phyloP scores from a whole-genome alignment of 2,329 filamentous ascomycete species.

The Colletotrichum shisoi region DNA sequence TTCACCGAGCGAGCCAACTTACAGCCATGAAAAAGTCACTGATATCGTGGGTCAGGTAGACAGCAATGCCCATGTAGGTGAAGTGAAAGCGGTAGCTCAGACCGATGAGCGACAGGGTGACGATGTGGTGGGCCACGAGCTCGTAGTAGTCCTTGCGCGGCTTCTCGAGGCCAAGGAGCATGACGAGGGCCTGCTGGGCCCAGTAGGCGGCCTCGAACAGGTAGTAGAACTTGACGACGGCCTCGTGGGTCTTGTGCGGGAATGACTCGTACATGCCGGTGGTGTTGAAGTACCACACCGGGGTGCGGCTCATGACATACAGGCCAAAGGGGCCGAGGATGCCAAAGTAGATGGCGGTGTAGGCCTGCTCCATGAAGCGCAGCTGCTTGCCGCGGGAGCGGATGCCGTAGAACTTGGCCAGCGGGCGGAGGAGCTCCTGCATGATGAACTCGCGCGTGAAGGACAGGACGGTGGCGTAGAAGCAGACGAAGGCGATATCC shows the following conservation, averaged over 20 bases:
- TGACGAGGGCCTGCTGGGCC: constrained; percentile 75
- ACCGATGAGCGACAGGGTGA: constrained; percentile 72
- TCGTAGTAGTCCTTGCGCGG: constrained; percentile 78
- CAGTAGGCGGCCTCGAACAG: constrained; percentile 77
- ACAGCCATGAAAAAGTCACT: constrained; percentile 79
- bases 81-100: constrained; percentile 80
- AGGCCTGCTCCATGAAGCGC: constrained; percentile 79
- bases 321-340: constrained; percentile 72
- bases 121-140: constrained; percentile 75
- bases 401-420: constrained; percentile 67
- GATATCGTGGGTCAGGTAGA: constrained; percentile 79
- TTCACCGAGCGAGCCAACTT: constrained; percentile 46
- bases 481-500: constrained; percentile 74
- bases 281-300: constrained; percentile 79
- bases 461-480: constrained; percentile 74
- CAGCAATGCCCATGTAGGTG: constrained; percentile 75
- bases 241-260: constrained; percentile 72
- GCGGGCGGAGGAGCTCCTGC: constrained; percentile 72
- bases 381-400: constrained; percentile 68
- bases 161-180: constrained; percentile 74
- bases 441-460: constrained; percentile 80
- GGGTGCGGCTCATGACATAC: constrained; percentile 73
- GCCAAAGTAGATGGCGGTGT: constrained; percentile 75
- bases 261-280: constrained; percentile 75
- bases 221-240: constrained; percentile 76